Base-by-base conservation (phyloP, 306 rosid genomes). In the Canavalia ensiformis region DNA sequence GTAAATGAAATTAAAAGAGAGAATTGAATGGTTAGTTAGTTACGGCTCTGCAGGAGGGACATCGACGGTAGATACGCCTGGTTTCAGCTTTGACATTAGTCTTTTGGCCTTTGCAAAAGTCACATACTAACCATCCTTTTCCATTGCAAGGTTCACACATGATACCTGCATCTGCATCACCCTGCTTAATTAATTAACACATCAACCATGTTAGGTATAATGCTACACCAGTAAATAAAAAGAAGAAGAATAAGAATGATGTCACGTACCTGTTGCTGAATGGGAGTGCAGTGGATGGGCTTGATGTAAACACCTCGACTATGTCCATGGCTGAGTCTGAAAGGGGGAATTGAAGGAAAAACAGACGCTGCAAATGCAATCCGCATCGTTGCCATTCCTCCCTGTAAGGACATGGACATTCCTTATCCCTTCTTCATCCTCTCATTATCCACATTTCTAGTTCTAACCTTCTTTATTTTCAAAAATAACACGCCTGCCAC, bases 1-100 rank as follows among this genome's bases (percentile, higher is more conserved):
- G 25, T 18, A 18, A 18, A 18, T 18, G 25, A 18, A 18, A 18
- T 18, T 18, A 18, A 18, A 18, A 18, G 8, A 45, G 1, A 4
- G 29, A 63, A 37, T 62, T 34, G 25, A 60, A 35, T 2, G 35
- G 25, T 5, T 7, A 4, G 37, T 66, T 25, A 1, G n/a, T 89
- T 84, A 91, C 97, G 52, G 98, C 97, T 92, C 89, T 86, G 87
- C 99, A 96, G 57, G 97, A 75, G 9, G 97, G 99, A 46, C 99
- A 96, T 46, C 99, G 88, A 11, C 94, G 94, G 81, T 93, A 93
- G 45, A 88, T 72, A 64, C 98, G 84, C n/a, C 83, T 93, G 87
- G 86, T 93, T 7, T 83, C 90, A 29, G 94, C 86, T 85, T 83
- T 90, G 77, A 96, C 94, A 57, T 96, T 93, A 12, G 89, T 93